Percentiles rank a stretch among this genome's conserved stretches.
Evolutionary conservation across 495 filamentous ascomycete genomes (phyloP).

Genomic region (Xylaria intraflava): DNA sequence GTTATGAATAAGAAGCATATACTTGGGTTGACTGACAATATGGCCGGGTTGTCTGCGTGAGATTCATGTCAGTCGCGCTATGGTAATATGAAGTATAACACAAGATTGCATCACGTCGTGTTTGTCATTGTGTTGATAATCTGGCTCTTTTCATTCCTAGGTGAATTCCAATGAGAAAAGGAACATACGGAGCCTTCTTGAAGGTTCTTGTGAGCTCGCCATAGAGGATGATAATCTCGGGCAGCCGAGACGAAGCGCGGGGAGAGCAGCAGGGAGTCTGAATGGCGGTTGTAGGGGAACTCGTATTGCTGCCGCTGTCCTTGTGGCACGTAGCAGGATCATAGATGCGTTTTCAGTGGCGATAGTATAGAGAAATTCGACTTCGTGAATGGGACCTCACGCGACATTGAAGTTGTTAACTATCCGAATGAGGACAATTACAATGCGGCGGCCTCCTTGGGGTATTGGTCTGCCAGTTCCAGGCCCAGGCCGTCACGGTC

Average conservation of each 20-base stretch:
- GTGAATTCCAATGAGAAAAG: not conserved
- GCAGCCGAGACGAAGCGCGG: not conserved
- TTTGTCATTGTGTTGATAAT: too few species aligned
- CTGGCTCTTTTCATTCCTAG: too few species aligned
- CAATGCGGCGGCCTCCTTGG: too few species aligned
- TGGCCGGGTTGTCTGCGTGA: constrained; percentile 54
- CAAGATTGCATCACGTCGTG: too few species aligned
- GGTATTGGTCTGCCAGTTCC: too few species aligned
- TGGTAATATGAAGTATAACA: not conserved
- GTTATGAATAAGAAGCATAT: not conserved
- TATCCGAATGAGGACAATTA: too few species aligned
- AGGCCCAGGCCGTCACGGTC: too few species aligned
- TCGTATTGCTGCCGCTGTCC: not conserved
- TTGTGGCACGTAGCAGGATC: not conserved
- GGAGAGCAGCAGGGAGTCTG: not conserved
- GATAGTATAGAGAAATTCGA: not conserved
- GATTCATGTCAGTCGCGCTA: constrained; percentile 8
- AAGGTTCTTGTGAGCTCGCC: constrained; percentile 23
- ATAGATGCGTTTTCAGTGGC: not conserved
- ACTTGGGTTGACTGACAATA: constrained; percentile 51
- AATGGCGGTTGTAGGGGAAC: not conserved
- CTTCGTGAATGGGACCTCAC: not conserved
- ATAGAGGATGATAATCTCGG: constrained; percentile 18
- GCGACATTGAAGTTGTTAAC: not conserved
- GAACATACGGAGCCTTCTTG: constrained; percentile 36